Percentiles rank a stretch among this genome's conserved stretches.
These are phyloP conservation scores for Capsicum baccatum DNA, from an alignment of 257 asterid genomes.

Conservation along the genomic window DNA sequence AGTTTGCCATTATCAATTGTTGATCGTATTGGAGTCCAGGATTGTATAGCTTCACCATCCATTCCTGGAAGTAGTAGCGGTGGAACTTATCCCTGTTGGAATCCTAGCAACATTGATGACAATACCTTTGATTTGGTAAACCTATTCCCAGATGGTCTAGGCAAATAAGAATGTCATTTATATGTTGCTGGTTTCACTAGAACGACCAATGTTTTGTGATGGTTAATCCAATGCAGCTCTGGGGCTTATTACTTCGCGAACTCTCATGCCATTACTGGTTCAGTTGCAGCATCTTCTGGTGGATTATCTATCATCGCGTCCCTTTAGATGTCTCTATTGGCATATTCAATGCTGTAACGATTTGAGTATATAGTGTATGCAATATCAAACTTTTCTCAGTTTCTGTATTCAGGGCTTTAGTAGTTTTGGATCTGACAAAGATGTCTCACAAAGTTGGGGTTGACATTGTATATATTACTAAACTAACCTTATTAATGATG, in stretches of 20 bases:
- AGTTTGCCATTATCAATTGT: neutral
- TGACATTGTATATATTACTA: too few relatives aligned
- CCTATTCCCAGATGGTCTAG: neutral
- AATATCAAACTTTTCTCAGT: neutral
- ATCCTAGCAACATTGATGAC: neutral
- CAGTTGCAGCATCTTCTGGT: constrained; percentile 9
- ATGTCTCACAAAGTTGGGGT: too few relatives aligned
- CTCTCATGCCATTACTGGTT: neutral
- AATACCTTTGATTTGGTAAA: neutral
- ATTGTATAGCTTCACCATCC: neutral
- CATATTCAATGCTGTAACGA: neutral
- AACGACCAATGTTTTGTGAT: neutral
- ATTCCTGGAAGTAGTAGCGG: neutral
- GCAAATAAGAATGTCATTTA: neutral
- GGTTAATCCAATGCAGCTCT: neutral
- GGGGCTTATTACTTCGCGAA: constrained; percentile 20
- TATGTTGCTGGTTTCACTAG: neutral
- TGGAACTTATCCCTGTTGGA: neutral
- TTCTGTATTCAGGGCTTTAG: neutral
- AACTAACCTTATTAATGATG: too few relatives aligned
- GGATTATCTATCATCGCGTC: neutral
- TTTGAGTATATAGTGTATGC: neutral
- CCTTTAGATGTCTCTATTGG: neutral
- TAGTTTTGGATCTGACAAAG: neutral
- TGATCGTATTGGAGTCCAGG: neutral